These are phyloP conservation scores for Madurella mycetomatis DNA, from an alignment of 2,329 filamentous ascomycete species.

Conservation along the genomic window DNA sequence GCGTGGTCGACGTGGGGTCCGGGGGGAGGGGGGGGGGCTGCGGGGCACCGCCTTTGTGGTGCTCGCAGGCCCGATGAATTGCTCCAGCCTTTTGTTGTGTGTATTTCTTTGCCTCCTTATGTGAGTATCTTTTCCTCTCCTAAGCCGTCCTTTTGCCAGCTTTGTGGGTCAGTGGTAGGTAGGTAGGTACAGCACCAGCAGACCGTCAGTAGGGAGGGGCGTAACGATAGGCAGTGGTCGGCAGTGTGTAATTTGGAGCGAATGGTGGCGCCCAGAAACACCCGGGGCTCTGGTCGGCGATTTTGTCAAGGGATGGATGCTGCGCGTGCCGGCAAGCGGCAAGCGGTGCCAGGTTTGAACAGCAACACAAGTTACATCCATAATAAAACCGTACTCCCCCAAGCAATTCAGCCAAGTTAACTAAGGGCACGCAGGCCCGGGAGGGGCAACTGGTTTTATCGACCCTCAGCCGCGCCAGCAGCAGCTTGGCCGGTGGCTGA, in stretches of 20 bases:
- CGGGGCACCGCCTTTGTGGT: constrained; percentile 1
- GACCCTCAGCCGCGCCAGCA: constrained; percentile 1
- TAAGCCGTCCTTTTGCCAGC: too few species aligned
- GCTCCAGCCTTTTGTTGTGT: background rate
- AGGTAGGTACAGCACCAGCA: too few species aligned
- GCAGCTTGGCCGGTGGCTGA: too few species aligned
- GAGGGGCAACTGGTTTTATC: background rate
- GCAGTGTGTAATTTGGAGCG: background rate
- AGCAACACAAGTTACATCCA: background rate
- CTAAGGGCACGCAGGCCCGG: background rate
- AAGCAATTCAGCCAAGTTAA: background rate
- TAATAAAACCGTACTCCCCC: background rate
- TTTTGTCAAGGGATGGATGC: background rate
- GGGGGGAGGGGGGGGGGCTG: background rate
- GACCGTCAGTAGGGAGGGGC: background rate
- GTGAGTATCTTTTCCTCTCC: too few species aligned
- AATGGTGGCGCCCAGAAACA: background rate
- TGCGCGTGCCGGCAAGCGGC: constrained; percentile 1
- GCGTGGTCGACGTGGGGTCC: background rate
- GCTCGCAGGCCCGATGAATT: background rate
- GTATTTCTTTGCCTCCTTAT: background rate
- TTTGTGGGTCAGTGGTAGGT: background rate
- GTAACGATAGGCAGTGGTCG: background rate
- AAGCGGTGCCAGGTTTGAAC: background rate
- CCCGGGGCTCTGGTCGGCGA: background rate